Base-by-base conservation (phyloP, 1,284 basidiomycete genomes). In the Anthracocystis panici-leucophaei region DNA sequence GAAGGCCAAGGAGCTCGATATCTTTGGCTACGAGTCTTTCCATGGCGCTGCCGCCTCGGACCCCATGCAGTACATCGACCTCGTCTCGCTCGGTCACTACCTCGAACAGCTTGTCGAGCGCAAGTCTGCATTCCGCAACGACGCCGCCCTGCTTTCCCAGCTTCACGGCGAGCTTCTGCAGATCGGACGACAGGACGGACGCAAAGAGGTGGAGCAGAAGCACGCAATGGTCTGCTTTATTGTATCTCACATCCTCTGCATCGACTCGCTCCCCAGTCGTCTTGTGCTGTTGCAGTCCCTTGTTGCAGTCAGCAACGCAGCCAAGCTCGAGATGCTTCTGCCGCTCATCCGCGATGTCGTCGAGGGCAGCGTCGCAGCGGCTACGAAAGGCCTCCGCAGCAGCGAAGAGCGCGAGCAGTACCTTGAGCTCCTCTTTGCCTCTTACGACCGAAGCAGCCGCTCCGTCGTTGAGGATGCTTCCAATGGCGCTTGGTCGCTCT, bases 21-120 rank as follows among this genome's bases (percentile, higher is more conserved):
- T 97, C 1, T 97, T 95, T 85, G 93, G 90, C 9, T 90, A 92
- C 76, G 94, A 97, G 79, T 87, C 87, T 1, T 89, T 97, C 54
- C 97, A 97, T 83, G 95, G 94, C 2, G 64, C 86, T 5, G 87
- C 85, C 33, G 49, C 58, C 12, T 91, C 91, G 7, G 62, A 61
- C 10, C 46, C 72, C 31, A 69, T 97, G 48, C 92, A 95, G 85
- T 93, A 94, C 78, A 87, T 96, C 38, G 92, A 93, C 70, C 89
- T 90, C 76, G 86, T 88, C 1, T 93, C 96, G 80, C 87, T 92
- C 51, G 87, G 88, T 55, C 88, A 87, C 69, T 97, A 96, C 84
- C 85, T 93, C 31, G 86, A 88, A 45, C 87, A 63, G 31, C 87
- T 31, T 85, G 95, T 77, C 12, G 75, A 71, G 51, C 59, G 79